Evolutionary conservation across 805 yeast species (phyloP), one percentile per base, ranked within the genome.

Genomic region (Starmerella potacharoeniae): DNA sequence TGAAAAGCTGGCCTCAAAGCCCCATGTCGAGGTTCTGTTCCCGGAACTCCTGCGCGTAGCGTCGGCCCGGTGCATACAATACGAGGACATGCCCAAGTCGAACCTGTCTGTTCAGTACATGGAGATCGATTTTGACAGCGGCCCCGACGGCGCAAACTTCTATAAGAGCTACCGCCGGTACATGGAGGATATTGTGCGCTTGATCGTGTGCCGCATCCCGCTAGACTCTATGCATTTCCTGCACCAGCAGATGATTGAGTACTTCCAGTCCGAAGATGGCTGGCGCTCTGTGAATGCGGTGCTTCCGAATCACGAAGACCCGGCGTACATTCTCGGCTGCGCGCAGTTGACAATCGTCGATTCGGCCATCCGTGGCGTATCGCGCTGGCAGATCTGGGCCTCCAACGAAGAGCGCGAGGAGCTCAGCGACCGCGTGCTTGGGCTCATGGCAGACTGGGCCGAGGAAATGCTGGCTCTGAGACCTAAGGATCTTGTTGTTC

Each of bases 341-440:
- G 79, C 95, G 0, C 96, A 89, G 66, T 81, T 93, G 58, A 83
- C 82, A 65, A 80, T 89, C 30, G 86, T 89, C 31, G 97, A 91
- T 68, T 84, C 95, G 37, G 84, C 95, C 61, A 79, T 93, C 36
- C 78, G 95, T 57, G 98, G 97, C 39, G 83, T 95, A 29, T 82
- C 93, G 11, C 79, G 99, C 65, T 95, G 99, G 98, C 81, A 87
- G 63, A 81, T 88, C 16, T 91, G 97, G 96, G 89, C 87, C 63
- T 80, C 81, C 6, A 76, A 74, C 5, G 76, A 76, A 29, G 76
- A 75, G 45, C 75, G 76, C 54, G 82, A 81, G 51, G 73, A 67
- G 22, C 73, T 80, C 53, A 71, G 81, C 52, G 73, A 73, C 47
- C 76, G 77, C 51, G 72, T 78, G 47, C 89, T 86, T 65, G 77